Conservation (phyloP, 1,284 basidiomycete genomes). For the Tilletia indica region DNA sequence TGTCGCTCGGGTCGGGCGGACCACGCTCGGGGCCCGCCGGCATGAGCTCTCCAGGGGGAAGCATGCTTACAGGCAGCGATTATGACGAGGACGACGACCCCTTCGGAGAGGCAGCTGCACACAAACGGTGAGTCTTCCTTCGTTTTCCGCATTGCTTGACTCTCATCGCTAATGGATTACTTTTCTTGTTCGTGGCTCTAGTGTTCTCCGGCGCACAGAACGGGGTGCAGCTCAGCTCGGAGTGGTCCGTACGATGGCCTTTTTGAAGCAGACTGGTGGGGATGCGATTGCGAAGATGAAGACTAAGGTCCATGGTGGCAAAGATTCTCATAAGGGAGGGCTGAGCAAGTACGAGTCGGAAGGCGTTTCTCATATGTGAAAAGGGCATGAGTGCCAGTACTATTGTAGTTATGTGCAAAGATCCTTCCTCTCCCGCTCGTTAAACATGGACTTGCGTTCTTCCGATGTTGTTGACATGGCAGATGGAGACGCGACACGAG, state of each 20-base stretch:
- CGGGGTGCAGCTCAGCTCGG: conserved; percentile 5
- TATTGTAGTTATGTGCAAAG: no score
- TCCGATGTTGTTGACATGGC: no score
- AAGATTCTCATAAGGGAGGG: not conserved
- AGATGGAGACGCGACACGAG: no score
- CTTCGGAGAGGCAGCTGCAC: conserved; percentile 11
- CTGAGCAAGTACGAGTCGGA: conserved; percentile 48
- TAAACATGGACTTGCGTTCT: no score
- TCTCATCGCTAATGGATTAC: not conserved
- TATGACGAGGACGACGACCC: not conserved
- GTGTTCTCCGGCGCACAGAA: not conserved
- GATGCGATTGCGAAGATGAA: conserved; percentile 19
- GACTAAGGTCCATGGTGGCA: not conserved
- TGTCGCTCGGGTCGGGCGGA: not conserved
- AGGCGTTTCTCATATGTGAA: conserved; percentile 46
- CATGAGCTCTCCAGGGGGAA: not conserved
- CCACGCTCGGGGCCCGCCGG: not conserved
- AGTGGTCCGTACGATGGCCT: conserved; percentile 7
- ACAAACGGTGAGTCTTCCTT: conserved; percentile 1
- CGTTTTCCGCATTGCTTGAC: not conserved
- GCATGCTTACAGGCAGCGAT: not conserved
- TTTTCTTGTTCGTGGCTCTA: not conserved
- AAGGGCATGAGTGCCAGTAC: no score
- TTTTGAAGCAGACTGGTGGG: conserved; percentile 10
- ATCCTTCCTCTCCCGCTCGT: no score